phyloP scores from a whole-genome alignment of 2,329 filamentous ascomycete genomes.

The Tetracladium maxilliforme region DNA sequence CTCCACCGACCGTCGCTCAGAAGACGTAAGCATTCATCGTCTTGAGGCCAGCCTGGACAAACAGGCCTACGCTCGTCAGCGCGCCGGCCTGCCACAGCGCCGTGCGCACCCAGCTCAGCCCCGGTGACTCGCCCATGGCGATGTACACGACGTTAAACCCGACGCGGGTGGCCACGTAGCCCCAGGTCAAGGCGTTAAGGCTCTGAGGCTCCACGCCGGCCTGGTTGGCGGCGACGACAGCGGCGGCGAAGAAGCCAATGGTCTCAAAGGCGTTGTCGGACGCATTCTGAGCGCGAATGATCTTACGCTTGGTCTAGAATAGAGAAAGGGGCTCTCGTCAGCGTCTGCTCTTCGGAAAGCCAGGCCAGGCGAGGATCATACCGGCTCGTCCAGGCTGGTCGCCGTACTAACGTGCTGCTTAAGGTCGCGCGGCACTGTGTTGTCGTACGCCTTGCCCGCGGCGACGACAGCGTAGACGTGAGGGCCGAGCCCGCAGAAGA shows the following conservation, averaged over 20 bases:
- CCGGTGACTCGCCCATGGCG: no score
- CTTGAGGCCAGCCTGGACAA: no score
- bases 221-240: slow-evolving; percentile 20
- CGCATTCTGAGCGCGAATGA: slow-evolving; percentile 19
- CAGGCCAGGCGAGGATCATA: slow-evolving; percentile 3
- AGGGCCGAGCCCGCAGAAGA: no score
- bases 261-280: slow-evolving; percentile 22
- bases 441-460: slow-evolving; percentile 11
- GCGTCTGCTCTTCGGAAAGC: background rate
- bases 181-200: slow-evolving; percentile 6
- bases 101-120: no score
- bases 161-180: slow-evolving; percentile 8
- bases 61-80: no score
- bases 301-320: slow-evolving; percentile 13
- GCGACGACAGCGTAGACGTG: slow-evolving; percentile 14
- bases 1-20: no score
- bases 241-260: slow-evolving; percentile 19
- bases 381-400: slow-evolving; percentile 15
- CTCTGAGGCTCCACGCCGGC: slow-evolving; percentile 12
- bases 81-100: no score
- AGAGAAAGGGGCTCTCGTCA: slow-evolving; percentile 2
- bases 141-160: slow-evolving; percentile 10
- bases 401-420: slow-evolving; percentile 9
- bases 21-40: no score
- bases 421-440: slow-evolving; percentile 13